Base-by-base conservation (phyloP, 1,139 yeast species). In the Protomyces arabidopsidicola region DNA sequence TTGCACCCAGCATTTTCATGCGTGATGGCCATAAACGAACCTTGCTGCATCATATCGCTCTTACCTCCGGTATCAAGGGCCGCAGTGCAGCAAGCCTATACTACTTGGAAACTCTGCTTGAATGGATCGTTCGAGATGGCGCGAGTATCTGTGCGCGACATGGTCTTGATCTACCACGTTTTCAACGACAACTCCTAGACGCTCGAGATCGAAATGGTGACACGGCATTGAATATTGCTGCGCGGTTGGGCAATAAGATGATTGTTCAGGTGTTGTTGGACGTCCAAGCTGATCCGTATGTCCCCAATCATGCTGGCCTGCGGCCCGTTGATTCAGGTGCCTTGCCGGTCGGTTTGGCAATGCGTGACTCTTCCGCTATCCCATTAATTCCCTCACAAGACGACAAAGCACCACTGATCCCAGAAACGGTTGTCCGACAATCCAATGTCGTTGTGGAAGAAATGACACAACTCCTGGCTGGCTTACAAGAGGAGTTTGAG, bases 1-100 rank as follows among this genome's bases (percentile, higher is more conserved):
- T 93, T 20, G 86, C 87, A 70, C 96, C 95, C 10, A 87, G 95
- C 52, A 80, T 90, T 35, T 79, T 88, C 3, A 75, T 87, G 24
- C 80, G 87, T 12, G 98, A 95, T 72, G 82, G 84, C 65, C 82
- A 83, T 70, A 88, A 89, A 39, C 84, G 96, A 66, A 87, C 97
- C 0, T 88, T 93, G n/a, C 76, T 95, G 55, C 99, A 95, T 75
- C 98, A 93, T 72, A 90, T 93, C 67, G 90, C 95, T 2, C 75
- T 86, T 52, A 85, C 89, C 0, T 87, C 90, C 3, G 90, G 90
- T 0, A 83, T 86, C 70, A 82, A 84, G 60, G 88, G 88, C 9
- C 78, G 90, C 67, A 79, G 84, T 57, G 83, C 84, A 36, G 88
- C 91, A 0, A 81, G 86, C 53, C 83, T 87, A 68, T 90, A 88